Evolutionary conservation across 106 monocot species (phyloP).

Genomic region (Agapanthus africanus): DNA sequence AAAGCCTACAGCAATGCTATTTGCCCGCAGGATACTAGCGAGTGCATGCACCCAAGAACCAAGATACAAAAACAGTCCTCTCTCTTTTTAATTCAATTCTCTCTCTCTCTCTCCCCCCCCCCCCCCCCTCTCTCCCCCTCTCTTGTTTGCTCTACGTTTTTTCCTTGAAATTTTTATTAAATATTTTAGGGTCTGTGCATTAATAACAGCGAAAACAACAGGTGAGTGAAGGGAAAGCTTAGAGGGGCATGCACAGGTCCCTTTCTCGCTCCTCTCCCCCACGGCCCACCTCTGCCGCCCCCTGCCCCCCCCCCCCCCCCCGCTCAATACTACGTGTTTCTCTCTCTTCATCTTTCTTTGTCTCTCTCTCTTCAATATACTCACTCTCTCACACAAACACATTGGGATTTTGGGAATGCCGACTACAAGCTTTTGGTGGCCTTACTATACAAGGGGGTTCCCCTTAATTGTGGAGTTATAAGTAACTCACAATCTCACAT

Average conservation of each 20-base stretch:
- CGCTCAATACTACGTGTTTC: neutral
- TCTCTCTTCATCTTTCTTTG: slow-evolving; percentile 17
- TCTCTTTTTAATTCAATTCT: too few species aligned
- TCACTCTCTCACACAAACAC: neutral
- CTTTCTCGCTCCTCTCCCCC: slow-evolving; percentile 34
- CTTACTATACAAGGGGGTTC: neutral
- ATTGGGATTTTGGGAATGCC: slow-evolving; percentile 8
- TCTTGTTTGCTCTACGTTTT: neutral
- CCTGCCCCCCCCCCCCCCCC: slow-evolving; percentile 2
- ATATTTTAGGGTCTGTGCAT: too few species aligned
- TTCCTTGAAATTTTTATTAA: neutral
- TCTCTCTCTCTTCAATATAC: neutral
- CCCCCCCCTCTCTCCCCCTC: neutral
- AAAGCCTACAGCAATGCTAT: neutral
- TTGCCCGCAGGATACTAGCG: slow-evolving; percentile 18
- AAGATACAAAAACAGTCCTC: neutral
- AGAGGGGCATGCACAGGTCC: slow-evolving; percentile 48
- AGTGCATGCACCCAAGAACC: neutral
- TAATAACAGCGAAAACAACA: too few species aligned
- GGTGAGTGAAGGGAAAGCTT: slow-evolving; percentile 25
- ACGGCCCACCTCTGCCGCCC: slow-evolving; percentile 32
- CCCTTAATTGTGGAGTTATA: slow-evolving; percentile 6
- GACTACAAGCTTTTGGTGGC: neutral
- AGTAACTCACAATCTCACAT: neutral
- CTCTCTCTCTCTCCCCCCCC: too few species aligned